Percentiles rank a stretch among this genome's conserved stretches.
phyloP scores from a whole-genome alignment of 352 stramenopile species.

The Phytopythium chamaehyphon region DNA sequence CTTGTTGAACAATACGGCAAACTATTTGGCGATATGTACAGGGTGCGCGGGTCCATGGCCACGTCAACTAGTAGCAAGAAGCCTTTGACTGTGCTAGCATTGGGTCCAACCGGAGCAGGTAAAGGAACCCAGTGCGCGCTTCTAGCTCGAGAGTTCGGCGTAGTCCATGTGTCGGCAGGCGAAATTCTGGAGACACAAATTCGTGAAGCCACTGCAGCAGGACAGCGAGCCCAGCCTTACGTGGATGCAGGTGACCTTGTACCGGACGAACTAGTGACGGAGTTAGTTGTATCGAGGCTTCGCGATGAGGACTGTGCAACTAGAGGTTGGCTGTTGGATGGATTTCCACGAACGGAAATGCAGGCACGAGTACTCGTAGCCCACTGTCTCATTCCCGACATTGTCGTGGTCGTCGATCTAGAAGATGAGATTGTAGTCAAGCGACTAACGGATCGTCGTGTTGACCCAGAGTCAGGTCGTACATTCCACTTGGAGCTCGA shows the following conservation, averaged over 20 bases:
- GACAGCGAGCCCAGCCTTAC: slow-evolving; percentile 75
- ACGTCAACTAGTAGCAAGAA: slow-evolving; percentile 7
- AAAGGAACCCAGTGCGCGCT: slow-evolving; percentile 95
- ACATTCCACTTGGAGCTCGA: slow-evolving; percentile 82
- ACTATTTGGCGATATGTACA: slow-evolving; percentile 63
- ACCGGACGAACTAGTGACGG: slow-evolving; percentile 92
- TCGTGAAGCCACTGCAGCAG: slow-evolving; percentile 47
- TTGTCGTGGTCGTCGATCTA: slow-evolving; percentile 91
- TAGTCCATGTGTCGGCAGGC: slow-evolving; percentile 91
- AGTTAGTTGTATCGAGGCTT: slow-evolving; percentile 79
- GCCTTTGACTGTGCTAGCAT: slow-evolving; percentile 78
- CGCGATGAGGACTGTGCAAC: slow-evolving; percentile 79
- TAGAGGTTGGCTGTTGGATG: slow-evolving; percentile 93
- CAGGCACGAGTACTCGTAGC: slow-evolving; percentile 88
- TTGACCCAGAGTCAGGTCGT: slow-evolving; percentile 72
- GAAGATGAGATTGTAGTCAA: slow-evolving; percentile 86
- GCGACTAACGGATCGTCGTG: slow-evolving; percentile 70
- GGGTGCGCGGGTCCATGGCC: slow-evolving; percentile 7
- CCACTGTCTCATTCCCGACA: slow-evolving; percentile 74
- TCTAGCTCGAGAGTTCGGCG: slow-evolving; percentile 82
- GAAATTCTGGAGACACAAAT: slow-evolving; percentile 91
- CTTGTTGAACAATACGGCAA: slow-evolving; percentile 44
- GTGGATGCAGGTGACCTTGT: slow-evolving; percentile 88
- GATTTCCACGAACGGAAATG: slow-evolving; percentile 90
- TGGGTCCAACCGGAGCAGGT: slow-evolving; percentile 90